Base-by-base conservation (phyloP, 2,329 filamentous ascomycete genomes). In the Pseudogymnoascus sp. region DNA sequence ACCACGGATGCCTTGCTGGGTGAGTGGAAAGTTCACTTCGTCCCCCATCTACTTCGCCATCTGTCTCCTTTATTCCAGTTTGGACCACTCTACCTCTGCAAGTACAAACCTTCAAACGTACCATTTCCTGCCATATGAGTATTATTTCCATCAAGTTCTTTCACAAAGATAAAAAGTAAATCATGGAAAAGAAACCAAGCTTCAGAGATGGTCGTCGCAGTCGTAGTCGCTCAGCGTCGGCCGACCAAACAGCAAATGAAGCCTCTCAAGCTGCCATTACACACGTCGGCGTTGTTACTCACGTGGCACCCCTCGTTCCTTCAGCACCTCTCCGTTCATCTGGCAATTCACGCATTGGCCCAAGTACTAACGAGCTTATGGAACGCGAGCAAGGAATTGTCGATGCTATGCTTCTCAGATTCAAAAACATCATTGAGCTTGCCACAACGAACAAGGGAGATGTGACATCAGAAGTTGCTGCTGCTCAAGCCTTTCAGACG, bases 371-470 rank as follows among this genome's bases (percentile, higher is more conserved):
- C 62, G 30, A 9, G 19, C 58, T 68, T 22, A 7, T 69, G 81
- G 80, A 82, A 62, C 76, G 77, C 35, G 75, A 81, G 64, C 72
- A 80, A 36, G 73, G 73, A 60, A 72, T 74, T 42, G 74, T 81
- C 16, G 79, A 79, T 49, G 73, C 74, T 35, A 74, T 81, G 63
- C 73, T 82, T 33, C 72, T 73, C 5, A 75, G 75, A 60, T 81
- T 79, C 66, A 73, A 75, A 62, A 76, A 77, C 62, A 71, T 82
- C 35, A 69, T 81, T 28, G 60, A 55, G 3, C 61, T 73, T 4
- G 67, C 69, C 42, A 60, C 66, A 1, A 59, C 64, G 30, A 68
- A 70, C 9, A 62, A 65, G n/a, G 66, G 66, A 36, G 68, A 70
- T 42, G 70, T 68, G 35, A 67, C 70, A 16, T 67, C 67, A 55